A percentile compares a stretch with the other conserved stretches of the same genome.
phyloP scores from a whole-genome alignment of 1,284 basidiomycete species.

The Leccinum griseonigrum region DNA sequence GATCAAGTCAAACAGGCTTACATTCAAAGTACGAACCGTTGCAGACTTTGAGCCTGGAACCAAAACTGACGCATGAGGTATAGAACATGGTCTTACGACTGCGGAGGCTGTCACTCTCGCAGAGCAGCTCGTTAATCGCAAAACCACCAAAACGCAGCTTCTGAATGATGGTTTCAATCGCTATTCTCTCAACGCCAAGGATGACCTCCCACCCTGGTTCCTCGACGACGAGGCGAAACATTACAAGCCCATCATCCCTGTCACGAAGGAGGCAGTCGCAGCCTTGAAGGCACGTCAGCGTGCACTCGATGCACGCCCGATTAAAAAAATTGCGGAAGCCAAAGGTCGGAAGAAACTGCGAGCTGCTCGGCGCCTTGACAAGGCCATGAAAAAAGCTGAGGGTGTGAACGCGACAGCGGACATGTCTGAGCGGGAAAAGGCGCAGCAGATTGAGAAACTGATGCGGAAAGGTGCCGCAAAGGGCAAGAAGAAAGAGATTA shows the following conservation, averaged over 20 bases:
- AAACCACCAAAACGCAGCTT: conserved; percentile 86
- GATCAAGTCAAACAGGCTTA: conserved; percentile 71
- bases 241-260: conserved; percentile 93
- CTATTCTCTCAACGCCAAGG: conserved; percentile 88
- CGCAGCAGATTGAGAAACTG: conserved; percentile 89
- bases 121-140: conserved; percentile 88
- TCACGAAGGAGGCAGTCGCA: conserved; percentile 94
- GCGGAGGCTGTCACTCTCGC: conserved; percentile 93
- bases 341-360: conserved; percentile 97
- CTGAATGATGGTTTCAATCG: conserved; percentile 97
- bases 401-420: conserved; percentile 90
- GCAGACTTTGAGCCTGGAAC: conserved; percentile 1
- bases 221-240: conserved; percentile 93
- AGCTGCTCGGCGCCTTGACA: conserved; percentile 83
- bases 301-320: conserved; percentile 93
- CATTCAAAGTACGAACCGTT: conserved; percentile 60
- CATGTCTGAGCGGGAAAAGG: conserved; percentile 93
- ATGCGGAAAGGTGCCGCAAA: conserved; percentile 77
- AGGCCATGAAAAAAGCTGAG: conserved; percentile 96
- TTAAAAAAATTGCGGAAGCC: conserved; percentile 99
- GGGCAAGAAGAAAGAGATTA: conserved; percentile 78
- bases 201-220: conserved; percentile 94
- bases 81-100: conserved; percentile 86
- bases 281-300: conserved; percentile 89
- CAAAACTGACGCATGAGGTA: conserved; percentile 33